Conservation (phyloP, 352 stramenopile genomes). For the Aphanomyces stellatus region DNA sequence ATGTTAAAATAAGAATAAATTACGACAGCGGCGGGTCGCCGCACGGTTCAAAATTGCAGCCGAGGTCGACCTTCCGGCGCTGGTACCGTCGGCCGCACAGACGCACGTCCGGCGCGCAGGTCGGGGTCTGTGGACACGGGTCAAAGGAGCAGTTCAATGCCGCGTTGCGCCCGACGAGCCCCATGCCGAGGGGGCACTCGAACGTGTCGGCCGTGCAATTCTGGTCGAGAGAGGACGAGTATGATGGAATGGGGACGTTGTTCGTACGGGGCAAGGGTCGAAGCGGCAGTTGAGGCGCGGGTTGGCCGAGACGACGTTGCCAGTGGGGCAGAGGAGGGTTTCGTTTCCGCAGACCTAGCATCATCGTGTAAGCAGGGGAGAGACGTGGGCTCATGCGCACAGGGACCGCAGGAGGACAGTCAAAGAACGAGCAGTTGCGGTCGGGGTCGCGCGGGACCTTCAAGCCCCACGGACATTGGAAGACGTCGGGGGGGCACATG, state of each 20-base stretch:
- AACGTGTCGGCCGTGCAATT: not conserved
- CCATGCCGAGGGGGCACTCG: not conserved
- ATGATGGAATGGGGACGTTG: not conserved
- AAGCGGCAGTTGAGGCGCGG: not conserved
- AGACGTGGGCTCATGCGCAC: not conserved
- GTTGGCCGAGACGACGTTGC: not conserved
- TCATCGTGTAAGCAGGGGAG: no score
- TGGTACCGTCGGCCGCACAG: not conserved
- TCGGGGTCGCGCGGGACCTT: not conserved
- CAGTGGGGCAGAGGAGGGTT: not conserved
- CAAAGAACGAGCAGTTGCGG: conserved; percentile 2
- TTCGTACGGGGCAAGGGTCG: not conserved
- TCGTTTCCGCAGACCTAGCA: not conserved
- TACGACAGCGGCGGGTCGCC: not conserved
- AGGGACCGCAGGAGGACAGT: not conserved
- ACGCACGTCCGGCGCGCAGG: not conserved
- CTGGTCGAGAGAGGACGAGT: not conserved
- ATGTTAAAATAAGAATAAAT: not conserved
- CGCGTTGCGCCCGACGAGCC: not conserved
- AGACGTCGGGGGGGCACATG: not conserved
- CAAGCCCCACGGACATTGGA: no score
- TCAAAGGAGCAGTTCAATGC: conserved; percentile 1
- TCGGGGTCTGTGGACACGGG: not conserved
- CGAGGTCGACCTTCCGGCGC: not conserved
- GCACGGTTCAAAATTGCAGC: conserved; percentile 10